Percentiles rank a stretch among this genome's conserved stretches.
These are phyloP conservation scores for Centaurea solstitialis DNA, from an alignment of 129 eudicot species.

Conservation along the genomic window DNA sequence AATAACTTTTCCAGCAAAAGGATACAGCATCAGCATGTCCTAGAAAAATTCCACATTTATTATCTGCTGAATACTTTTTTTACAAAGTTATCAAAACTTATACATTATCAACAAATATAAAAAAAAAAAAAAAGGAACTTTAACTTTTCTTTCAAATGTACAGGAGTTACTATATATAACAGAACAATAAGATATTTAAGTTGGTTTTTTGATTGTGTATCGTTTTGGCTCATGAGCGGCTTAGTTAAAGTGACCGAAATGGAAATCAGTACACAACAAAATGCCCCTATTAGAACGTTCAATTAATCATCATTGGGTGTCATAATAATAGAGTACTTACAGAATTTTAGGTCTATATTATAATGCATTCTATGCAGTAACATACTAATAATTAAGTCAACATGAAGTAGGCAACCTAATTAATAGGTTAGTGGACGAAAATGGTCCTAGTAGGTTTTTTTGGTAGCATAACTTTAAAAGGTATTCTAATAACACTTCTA, in stretches of 20 bases:
- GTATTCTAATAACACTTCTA: background rate
- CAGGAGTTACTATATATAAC: background rate
- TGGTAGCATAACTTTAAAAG: too few relatives aligned
- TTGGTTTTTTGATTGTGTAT: background rate
- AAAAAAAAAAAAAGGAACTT: background rate
- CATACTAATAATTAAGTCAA: too few relatives aligned
- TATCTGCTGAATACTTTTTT: background rate
- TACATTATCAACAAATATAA: background rate
- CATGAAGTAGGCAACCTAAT: background rate
- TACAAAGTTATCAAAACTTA: background rate
- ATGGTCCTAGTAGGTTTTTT: background rate
- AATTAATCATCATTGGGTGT: background rate
- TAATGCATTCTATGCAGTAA: too few relatives aligned
- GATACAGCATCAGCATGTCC: background rate
- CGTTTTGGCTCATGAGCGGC: background rate
- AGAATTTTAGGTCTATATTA: background rate
- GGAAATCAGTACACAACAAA: background rate
- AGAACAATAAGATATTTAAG: background rate
- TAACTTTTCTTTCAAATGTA: background rate
- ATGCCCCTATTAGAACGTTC: background rate
- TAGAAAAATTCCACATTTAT: background rate
- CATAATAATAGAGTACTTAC: background rate
- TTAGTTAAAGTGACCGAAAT: background rate
- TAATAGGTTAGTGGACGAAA: background rate
- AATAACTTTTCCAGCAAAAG: background rate